A percentile compares a stretch with the other conserved stretches of the same genome.
phyloP scores from a whole-genome alignment of 2,329 filamentous ascomycete species.

The Mycosphaerella arachidis region DNA sequence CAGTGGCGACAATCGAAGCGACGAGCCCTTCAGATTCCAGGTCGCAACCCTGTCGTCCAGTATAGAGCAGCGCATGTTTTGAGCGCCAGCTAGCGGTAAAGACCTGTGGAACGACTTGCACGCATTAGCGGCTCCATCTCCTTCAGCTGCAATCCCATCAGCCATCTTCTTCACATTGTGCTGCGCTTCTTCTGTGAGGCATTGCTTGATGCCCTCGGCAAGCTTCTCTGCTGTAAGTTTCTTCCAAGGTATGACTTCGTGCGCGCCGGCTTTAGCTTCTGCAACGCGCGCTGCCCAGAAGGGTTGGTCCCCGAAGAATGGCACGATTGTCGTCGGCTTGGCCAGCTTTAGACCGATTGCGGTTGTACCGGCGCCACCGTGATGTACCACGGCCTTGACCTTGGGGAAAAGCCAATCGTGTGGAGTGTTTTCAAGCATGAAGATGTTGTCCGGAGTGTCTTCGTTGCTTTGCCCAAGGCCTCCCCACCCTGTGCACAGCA shows the following conservation, averaged over 20 bases:
- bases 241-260: slow-evolving; percentile 64
- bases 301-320: slow-evolving; percentile 74
- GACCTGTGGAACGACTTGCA: slow-evolving; percentile 63
- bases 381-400: slow-evolving; percentile 64
- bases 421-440: slow-evolving; percentile 68
- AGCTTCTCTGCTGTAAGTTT: slow-evolving; percentile 59
- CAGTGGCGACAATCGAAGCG: slow-evolving; percentile 57
- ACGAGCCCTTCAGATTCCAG: slow-evolving; percentile 61
- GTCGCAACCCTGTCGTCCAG: slow-evolving; percentile 59
- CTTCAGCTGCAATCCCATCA: slow-evolving; percentile 57
- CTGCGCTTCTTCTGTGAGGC: slow-evolving; percentile 58
- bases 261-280: slow-evolving; percentile 59
- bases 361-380: slow-evolving; percentile 74
- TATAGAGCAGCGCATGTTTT: slow-evolving; percentile 62
- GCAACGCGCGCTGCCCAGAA: slow-evolving; percentile 72
- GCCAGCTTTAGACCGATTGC: slow-evolving; percentile 69
- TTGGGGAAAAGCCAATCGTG: slow-evolving; percentile 73
- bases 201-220: slow-evolving; percentile 66
- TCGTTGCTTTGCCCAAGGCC: slow-evolving; percentile 58
- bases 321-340: slow-evolving; percentile 69
- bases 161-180: slow-evolving; percentile 57
- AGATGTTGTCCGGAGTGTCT: slow-evolving; percentile 61
- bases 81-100: slow-evolving; percentile 44
- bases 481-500: slow-evolving; percentile 50
- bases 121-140: slow-evolving; percentile 66